Percentiles rank a stretch among this genome's conserved stretches.
Evolutionary conservation across 345 rosid species (phyloP).

Genomic region (Linum lewisii): DNA sequence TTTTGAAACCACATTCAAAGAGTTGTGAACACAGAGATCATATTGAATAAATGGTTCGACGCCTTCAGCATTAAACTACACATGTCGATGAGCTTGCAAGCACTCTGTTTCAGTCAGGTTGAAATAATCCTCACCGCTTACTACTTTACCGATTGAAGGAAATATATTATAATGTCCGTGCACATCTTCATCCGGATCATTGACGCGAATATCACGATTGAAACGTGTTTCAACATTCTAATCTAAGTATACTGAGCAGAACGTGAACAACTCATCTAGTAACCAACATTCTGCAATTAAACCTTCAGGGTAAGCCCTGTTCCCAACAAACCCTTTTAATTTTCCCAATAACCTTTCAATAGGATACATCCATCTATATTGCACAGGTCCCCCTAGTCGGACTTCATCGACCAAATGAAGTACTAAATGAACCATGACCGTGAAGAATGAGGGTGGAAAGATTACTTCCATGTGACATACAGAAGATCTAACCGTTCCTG

Average conservation of each 20-base stretch:
- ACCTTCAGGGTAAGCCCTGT: background rate
- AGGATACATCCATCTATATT: background rate
- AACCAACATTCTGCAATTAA: background rate
- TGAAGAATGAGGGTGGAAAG: no score
- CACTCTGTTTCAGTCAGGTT: background rate
- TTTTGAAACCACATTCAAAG: no score
- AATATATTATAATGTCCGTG: background rate
- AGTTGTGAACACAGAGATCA: no score
- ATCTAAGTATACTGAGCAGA: background rate
- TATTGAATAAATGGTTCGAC: background rate
- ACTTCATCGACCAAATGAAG: no score
- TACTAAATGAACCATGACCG: no score
- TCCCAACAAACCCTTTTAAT: slow-evolving; percentile 2
- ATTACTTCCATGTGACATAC: no score
- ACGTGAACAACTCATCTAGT: background rate
- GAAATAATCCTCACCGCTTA: background rate
- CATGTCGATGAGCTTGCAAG: background rate
- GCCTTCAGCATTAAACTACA: background rate
- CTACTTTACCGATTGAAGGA: background rate
- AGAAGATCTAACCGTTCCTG: no score
- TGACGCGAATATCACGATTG: background rate
- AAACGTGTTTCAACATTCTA: background rate
- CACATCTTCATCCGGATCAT: background rate
- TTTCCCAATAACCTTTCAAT: background rate
- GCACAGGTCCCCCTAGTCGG: background rate